Base-by-base conservation (phyloP, 2,329 filamentous ascomycete genomes). In the Capronia coronata region DNA sequence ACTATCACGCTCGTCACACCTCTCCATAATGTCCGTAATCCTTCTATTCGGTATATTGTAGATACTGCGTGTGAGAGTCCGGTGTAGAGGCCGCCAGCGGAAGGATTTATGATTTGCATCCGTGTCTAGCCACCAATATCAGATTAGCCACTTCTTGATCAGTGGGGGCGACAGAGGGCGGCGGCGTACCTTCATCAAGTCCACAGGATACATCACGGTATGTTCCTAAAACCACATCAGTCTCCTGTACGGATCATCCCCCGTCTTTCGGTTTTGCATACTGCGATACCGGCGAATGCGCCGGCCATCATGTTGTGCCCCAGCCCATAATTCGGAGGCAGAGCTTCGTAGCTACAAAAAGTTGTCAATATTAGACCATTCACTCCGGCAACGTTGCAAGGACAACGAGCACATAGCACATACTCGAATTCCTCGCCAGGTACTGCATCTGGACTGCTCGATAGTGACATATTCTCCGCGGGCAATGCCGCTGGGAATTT, bases 121-220 rank as follows among this genome's bases (percentile, higher is more conserved):
- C 93, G 86, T 38, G 93, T 98, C 93, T 97, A 65, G 46, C 48
- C 42, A 54, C 16, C n/a, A 37, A 44, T 37, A 11, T 38, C 39
- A n/a, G 8, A 35, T 54, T 30, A 48, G 56, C 42, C 14, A 22
- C 22, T 8, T 43, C 40, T 35, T 23, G 49, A 29, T 48, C 40
- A 41, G 37, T 23, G 48, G 5, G 48, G 5, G 40, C 11, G 16
- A 16, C 40, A 46, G 34, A 46, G 43, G 49, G 67, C 59, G 49
- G 67, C 59, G 60, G 21, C 19, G 11, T 68, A 96, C 93, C 85
- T 98, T 98, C 67, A 98, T 86, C 61, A 94, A 82, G 73, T 98
- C 93, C 65, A 98, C 86, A 16, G 93, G 93, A 67, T 98, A 98
- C 93, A 98, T 97, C 63, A 95, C 90, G 52, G 91, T 94, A 71